phyloP scores from a whole-genome alignment of 1,139 yeast species.

The Geotrichum restrictum region DNA sequence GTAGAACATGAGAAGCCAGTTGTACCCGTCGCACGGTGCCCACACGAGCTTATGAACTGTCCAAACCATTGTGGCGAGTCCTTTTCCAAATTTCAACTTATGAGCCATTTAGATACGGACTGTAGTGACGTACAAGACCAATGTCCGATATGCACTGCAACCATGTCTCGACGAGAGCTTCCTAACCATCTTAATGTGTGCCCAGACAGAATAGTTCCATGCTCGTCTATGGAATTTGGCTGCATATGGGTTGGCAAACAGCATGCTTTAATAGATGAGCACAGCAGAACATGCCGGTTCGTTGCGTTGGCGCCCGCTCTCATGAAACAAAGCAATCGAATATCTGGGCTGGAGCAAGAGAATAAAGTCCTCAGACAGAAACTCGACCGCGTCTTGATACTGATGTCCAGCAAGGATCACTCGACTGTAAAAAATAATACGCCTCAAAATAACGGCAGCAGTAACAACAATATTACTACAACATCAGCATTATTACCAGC shows the following conservation, averaged over 20 bases:
- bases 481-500: neutral
- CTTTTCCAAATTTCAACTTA: slow-evolving; percentile 20
- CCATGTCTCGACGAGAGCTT: slow-evolving; percentile 37
- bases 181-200: slow-evolving; percentile 38
- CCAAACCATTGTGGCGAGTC: slow-evolving; percentile 27
- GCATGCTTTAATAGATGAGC: slow-evolving; percentile 34
- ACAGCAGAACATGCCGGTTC: slow-evolving; percentile 39
- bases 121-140: slow-evolving; percentile 31
- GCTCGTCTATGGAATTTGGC: slow-evolving; percentile 40
- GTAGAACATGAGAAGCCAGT: no score
- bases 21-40: slow-evolving; percentile 22
- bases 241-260: slow-evolving; percentile 44
- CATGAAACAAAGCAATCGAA: slow-evolving; percentile 34
- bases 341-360: slow-evolving; percentile 38
- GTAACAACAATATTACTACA: neutral
- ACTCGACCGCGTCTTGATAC: slow-evolving; percentile 30
- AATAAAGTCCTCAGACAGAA: slow-evolving; percentile 39
- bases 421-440: neutral
- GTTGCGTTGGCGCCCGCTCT: slow-evolving; percentile 38
- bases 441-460: neutral
- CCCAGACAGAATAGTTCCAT: slow-evolving; percentile 36
- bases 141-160: slow-evolving; percentile 43
- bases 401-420: slow-evolving; percentile 6
- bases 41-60: slow-evolving; percentile 26
- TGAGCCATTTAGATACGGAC: slow-evolving; percentile 23